These are phyloP conservation scores for Knufia petricola DNA, from an alignment of 2,329 filamentous ascomycete genomes.

Conservation along the genomic window DNA sequence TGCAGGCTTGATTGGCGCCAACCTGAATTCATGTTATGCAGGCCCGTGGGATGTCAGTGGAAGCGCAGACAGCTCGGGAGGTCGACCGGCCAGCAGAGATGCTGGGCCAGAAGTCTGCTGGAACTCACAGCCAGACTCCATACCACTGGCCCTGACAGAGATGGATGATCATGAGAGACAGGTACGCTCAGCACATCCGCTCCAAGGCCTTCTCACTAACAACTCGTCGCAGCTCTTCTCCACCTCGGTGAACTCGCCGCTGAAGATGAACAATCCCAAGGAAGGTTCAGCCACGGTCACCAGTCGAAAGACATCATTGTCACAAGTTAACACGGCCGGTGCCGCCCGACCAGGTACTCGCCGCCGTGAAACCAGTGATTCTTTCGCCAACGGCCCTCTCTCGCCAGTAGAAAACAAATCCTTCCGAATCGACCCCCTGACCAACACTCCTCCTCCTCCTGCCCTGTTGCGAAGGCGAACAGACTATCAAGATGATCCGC, in stretches of 20 bases:
- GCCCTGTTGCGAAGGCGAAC: constrained; percentile 53
- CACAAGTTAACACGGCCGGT: constrained; percentile 65
- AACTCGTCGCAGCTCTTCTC: constrained; percentile 56
- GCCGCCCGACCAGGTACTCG: constrained; percentile 64
- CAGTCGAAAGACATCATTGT: constrained; percentile 68
- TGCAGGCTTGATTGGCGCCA: constrained; percentile 45
- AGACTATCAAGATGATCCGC: constrained; percentile 46
- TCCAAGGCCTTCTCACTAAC: constrained; percentile 14
- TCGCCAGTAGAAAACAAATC: constrained; percentile 39
- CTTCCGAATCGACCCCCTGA: constrained; percentile 43
- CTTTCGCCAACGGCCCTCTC: constrained; percentile 43
- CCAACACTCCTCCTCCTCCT: constrained; percentile 52
- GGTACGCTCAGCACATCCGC: constrained; percentile 33
- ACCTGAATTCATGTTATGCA: constrained; percentile 59
- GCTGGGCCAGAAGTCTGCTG: constrained; percentile 88
- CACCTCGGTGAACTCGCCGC: constrained; percentile 81
- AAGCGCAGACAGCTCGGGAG: constrained; percentile 38
- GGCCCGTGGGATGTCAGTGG: constrained; percentile 70
- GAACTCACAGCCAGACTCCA: constrained; percentile 61
- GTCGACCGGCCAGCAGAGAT: constrained; percentile 73
- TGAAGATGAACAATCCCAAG: constrained; percentile 66
- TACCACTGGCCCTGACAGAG: constrained; percentile 62
- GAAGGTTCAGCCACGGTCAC: constrained; percentile 44
- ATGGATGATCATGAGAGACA: constrained; percentile 61
- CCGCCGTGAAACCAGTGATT: constrained; percentile 75